Percentiles rank a stretch among this genome's conserved stretches.
phyloP scores from a whole-genome alignment of 2,329 filamentous ascomycete genomes.

The Phyllosticta citrichinensis region DNA sequence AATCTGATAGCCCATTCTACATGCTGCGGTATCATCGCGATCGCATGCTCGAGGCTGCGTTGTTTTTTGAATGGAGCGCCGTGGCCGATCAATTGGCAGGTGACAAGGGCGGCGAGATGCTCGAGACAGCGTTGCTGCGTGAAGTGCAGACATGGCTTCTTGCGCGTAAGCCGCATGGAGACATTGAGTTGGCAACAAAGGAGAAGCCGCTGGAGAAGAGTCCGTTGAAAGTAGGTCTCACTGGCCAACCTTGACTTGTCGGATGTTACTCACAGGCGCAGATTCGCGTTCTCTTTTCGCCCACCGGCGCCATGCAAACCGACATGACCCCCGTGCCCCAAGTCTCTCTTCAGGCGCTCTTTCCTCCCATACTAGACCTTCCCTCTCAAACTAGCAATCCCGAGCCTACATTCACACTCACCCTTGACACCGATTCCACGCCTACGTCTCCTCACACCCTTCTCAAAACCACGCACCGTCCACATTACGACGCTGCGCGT shows the following conservation, averaged over 20 bases:
- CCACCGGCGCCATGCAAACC: constrained; percentile 24
- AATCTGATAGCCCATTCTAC: constrained; percentile 55
- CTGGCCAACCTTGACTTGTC: background rate
- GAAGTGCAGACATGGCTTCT: constrained; percentile 21
- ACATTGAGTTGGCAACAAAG: constrained; percentile 12
- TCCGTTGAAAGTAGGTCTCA: background rate
- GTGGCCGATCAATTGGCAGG: constrained; percentile 25
- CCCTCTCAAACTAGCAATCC: constrained; percentile 24
- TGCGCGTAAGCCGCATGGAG: background rate
- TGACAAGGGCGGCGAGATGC: constrained; percentile 25
- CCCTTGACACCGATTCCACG: constrained; percentile 44
- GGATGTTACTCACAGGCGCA: constrained; percentile 20
- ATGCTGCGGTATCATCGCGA: constrained; percentile 72
- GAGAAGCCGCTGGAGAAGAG: constrained; percentile 13
- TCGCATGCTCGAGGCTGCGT: constrained; percentile 55
- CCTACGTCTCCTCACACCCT: constrained; percentile 57
- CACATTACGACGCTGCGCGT: constrained; percentile 62
- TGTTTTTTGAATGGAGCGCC: constrained; percentile 38
- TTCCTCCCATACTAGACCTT: constrained; percentile 45
- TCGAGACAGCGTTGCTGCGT: constrained; percentile 23
- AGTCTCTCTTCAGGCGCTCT: constrained; percentile 43
- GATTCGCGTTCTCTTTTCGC: constrained; percentile 47
- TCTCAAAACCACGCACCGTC: constrained; percentile 73
- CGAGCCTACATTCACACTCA: constrained; percentile 26
- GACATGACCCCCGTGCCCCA: constrained; percentile 31